phyloP scores from a whole-genome alignment of 1,139 yeast genomes.

The Debaryomyces nepalensis region DNA sequence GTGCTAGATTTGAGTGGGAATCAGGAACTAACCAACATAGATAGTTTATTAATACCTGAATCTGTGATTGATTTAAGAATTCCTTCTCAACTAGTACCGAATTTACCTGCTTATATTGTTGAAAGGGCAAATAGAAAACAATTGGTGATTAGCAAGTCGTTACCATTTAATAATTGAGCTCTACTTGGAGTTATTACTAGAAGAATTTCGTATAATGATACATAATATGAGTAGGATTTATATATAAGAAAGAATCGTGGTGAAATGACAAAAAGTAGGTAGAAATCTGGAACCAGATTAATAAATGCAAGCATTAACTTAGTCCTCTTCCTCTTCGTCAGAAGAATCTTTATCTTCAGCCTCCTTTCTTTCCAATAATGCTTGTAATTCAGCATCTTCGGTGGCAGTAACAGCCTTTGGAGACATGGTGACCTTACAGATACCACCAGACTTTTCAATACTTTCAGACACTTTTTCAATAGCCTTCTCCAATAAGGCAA shows the following conservation, averaged over 20 bases:
- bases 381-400: constrained; percentile 97
- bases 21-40: constrained; percentile 44
- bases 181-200: constrained; percentile 13
- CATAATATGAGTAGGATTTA: constrained; percentile 16
- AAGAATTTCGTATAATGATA: constrained; percentile 11
- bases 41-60: constrained; percentile 44
- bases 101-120: constrained; percentile 44
- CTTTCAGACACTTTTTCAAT: constrained; percentile 73
- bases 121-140: constrained; percentile 48
- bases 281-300: constrained; percentile 6
- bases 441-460: constrained; percentile 79
- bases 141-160: constrained; percentile 34
- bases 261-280: constrained; percentile 10
- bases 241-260: constrained; percentile 13
- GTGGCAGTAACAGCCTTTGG: constrained; percentile 99
- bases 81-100: constrained; percentile 40
- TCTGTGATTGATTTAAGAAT: constrained; percentile 42
- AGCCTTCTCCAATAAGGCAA: constrained; percentile 76
- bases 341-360: constrained; percentile 51
- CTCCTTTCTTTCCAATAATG: constrained; percentile 69
- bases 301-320: constrained; percentile 7
- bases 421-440: constrained; percentile 92
- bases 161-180: constrained; percentile 22
- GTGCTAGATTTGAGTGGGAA: constrained; percentile 49
- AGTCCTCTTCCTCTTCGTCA: constrained; percentile 46